phyloP scores from a whole-genome alignment of 257 asterid genomes.

The Verbascum thapsus region DNA sequence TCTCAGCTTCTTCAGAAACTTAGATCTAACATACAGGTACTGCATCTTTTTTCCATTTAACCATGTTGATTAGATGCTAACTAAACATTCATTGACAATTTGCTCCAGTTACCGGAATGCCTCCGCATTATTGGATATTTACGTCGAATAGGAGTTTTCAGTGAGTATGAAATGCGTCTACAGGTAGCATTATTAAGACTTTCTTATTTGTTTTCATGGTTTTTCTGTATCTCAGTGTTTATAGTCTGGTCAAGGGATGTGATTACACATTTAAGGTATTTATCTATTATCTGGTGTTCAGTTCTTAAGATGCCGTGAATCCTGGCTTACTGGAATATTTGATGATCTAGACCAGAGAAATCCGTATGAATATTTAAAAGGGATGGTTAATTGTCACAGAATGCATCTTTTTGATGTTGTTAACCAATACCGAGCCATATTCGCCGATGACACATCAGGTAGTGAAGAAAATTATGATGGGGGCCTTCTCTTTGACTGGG shows the following conservation, averaged over 20 bases:
- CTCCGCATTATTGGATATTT: conserved; percentile 93
- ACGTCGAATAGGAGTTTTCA: conserved; percentile 95
- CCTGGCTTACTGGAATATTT: conserved; percentile 92
- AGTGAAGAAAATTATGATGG: conserved; percentile 96
- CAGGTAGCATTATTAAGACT: conserved; percentile 53
- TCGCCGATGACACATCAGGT: conserved; percentile 91
- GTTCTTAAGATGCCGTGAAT: conserved; percentile 96
- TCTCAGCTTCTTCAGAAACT: conserved; percentile 95
- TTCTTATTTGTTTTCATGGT: not conserved
- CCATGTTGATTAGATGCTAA: conserved; percentile 22
- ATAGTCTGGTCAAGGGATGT: not conserved
- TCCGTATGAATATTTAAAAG: conserved; percentile 93
- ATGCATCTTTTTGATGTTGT: conserved; percentile 95
- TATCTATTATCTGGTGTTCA: conserved; percentile 40
- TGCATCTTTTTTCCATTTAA: conserved; percentile 25
- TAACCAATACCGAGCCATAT: conserved; percentile 97
- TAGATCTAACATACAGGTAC: conserved; percentile 93
- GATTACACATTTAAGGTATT: not conserved
- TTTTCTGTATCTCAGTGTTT: conserved; percentile 15
- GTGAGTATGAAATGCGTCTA: conserved; percentile 94
- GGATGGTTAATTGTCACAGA: conserved; percentile 89
- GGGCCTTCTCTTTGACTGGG: conserved; percentile 98
- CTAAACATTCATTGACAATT: conserved; percentile 18
- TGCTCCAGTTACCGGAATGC: conserved; percentile 88
- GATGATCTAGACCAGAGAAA: conserved; percentile 95